phyloP scores from a whole-genome alignment of 73 alveolate genomes.

The Paramecium sonneborni region DNA sequence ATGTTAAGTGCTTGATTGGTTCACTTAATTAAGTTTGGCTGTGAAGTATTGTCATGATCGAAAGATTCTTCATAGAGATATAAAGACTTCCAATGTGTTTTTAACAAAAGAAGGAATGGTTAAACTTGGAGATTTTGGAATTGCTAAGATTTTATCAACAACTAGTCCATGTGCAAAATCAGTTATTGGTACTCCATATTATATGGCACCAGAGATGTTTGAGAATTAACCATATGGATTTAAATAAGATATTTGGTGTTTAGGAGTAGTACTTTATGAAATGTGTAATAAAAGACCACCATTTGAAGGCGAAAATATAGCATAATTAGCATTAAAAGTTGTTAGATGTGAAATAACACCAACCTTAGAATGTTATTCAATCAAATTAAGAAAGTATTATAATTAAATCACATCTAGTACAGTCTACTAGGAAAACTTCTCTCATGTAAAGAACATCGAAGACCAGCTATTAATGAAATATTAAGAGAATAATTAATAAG shows the following conservation, averaged over 20 bases:
- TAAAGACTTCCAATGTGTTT: slow-evolving; percentile 93
- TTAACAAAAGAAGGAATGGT: slow-evolving; percentile 93
- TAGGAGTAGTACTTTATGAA: slow-evolving; percentile 89
- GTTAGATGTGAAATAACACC: slow-evolving; percentile 81
- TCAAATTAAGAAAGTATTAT: slow-evolving; percentile 63
- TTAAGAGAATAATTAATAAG: slow-evolving; percentile 74
- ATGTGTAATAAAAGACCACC: slow-evolving; percentile 91
- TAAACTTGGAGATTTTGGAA: slow-evolving; percentile 97
- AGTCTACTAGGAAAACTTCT: slow-evolving; percentile 76
- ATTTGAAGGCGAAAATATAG: slow-evolving; percentile 85
- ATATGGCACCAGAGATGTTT: slow-evolving; percentile 95
- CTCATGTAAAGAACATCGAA: slow-evolving; percentile 76
- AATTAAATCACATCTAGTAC: slow-evolving; percentile 32
- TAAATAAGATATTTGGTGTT: slow-evolving; percentile 87
- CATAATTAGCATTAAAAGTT: slow-evolving; percentile 84
- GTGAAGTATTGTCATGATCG: slow-evolving; percentile 91
- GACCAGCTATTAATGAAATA: slow-evolving; percentile 87
- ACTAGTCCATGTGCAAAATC: slow-evolving; percentile 90
- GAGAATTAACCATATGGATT: slow-evolving; percentile 85
- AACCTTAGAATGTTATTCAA: slow-evolving; percentile 74
- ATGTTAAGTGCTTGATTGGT: slow-evolving; percentile 84
- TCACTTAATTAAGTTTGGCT: slow-evolving; percentile 78
- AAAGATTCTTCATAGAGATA: slow-evolving; percentile 95
- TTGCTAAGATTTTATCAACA: slow-evolving; percentile 89
- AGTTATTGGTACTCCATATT: slow-evolving; percentile 97